A percentile compares a stretch with the other conserved stretches of the same genome.
Conservation (phyloP, 176 grass and related monocot species). For the Echinochloa phyllopogon region DNA sequence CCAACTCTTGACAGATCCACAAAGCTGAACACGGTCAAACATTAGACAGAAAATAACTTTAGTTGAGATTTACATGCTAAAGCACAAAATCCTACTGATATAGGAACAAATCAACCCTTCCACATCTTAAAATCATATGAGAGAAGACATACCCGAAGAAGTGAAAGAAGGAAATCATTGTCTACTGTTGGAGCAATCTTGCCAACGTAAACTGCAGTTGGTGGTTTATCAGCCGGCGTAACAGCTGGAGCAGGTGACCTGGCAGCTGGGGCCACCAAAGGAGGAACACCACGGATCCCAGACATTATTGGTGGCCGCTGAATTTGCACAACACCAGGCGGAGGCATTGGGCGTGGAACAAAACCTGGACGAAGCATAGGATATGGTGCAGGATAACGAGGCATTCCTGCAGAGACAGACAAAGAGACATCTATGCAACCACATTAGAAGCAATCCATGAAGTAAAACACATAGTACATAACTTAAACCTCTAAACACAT, state of each 20-base stretch:
- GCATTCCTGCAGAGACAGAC: constrained; percentile 53
- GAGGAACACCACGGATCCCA: constrained; percentile 59
- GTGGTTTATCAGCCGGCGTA: constrained; percentile 72
- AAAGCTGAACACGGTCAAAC: constrained; percentile 62
- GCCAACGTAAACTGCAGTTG: constrained; percentile 97
- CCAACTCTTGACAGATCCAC: constrained; percentile 95
- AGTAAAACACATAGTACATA: constrained; percentile 21
- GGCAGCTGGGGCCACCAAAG: constrained; percentile 52
- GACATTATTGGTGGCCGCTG: constrained; percentile 57
- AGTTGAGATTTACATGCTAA: not conserved
- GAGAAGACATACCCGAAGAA: constrained; percentile 68
- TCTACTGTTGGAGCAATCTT: constrained; percentile 94
- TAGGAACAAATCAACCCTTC: constrained; percentile 1
- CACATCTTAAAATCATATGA: not conserved
- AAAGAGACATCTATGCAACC: constrained; percentile 58
- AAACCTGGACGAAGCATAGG: constrained; percentile 68
- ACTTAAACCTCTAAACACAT: not conserved
- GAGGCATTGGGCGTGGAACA: constrained; percentile 67
- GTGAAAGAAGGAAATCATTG: constrained; percentile 92
- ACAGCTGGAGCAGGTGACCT: constrained; percentile 62
- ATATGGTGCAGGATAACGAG: constrained; percentile 60
- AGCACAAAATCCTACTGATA: constrained; percentile 11
- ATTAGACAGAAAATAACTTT: constrained; percentile 5
- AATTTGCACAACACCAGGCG: constrained; percentile 53
- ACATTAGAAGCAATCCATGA: constrained; percentile 51